Base-by-base conservation (phyloP, 2,329 filamentous ascomycete genomes). In the Colletotrichum sublineola region DNA sequence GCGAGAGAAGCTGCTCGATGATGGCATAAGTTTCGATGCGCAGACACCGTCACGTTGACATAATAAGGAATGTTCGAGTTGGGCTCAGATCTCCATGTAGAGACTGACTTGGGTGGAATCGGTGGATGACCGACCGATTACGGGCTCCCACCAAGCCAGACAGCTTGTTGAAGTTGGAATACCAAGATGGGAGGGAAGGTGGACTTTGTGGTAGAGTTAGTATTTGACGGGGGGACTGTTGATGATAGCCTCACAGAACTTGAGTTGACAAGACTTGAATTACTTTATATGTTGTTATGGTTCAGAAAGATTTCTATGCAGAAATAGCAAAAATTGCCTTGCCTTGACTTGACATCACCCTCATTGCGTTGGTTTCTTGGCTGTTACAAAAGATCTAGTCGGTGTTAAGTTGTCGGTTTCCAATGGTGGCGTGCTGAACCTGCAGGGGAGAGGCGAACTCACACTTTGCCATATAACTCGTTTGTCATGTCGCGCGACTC, bases 401-500 rank as follows among this genome's bases (percentile, higher is more conserved):
- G n/a, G n/a, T 18, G 24, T 62, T 5, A 71, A 71, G 56, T 36
- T n/a, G 40, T 11, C 9, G 8, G 3, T 6, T 29, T 18, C 18
- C 5, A 31, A 6, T n/a, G 5, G 36, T 1, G 4, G 38, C 24
- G 24, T 24, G 2, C 1, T 24, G 7, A 1, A 7, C 3, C n/a
- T 18, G 48, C 18, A 46, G 3, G 15, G 24, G 24, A 24, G 24
- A 24, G 24, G 24, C 24, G 9, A n/a, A 77, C 80, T 58, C 76
- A 82, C 81, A 81, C 76, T 74, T 80, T 80, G 31, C 76, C 76
- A 44, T 75, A 79, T 56, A 77, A 78, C 46, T 78, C 76, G 1
- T 80, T 69, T 60, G 67, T 55, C 0, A 79, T 78, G 57, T 81
- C 76, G n/a, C 77, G 74, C 15, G 78, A 71, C 69, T 82, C 81